Conservation (phyloP, 1,284 basidiomycete species). For the Rhodotorula sp. region DNA sequence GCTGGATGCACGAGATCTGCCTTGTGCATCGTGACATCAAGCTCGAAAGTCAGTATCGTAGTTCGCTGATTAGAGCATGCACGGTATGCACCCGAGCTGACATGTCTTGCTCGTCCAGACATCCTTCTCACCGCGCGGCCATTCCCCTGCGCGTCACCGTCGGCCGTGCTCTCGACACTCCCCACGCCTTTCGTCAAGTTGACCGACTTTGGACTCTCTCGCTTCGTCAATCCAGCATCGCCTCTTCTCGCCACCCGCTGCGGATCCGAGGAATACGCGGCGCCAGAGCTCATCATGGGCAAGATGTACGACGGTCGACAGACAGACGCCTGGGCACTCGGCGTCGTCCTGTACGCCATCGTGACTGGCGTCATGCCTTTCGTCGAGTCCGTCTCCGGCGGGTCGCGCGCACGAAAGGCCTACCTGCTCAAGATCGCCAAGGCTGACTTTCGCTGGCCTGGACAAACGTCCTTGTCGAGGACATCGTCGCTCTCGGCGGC, state of each 20-base stretch:
- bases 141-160: conserved; percentile 49
- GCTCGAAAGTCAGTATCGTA: conserved; percentile 71
- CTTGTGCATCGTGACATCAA: conserved; percentile 92
- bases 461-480: neutral
- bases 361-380: conserved; percentile 65
- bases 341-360: conserved; percentile 76
- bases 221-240: conserved; percentile 70
- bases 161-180: conserved; percentile 51
- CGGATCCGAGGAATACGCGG: conserved; percentile 86
- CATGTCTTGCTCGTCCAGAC: conserved; percentile 50
- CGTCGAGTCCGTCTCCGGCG: conserved; percentile 48
- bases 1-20: conserved; percentile 83
- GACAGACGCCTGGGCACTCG: conserved; percentile 87
- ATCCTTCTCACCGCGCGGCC: conserved; percentile 59
- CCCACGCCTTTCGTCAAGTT: conserved; percentile 72
- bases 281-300: conserved; percentile 81
- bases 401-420: conserved; percentile 42
- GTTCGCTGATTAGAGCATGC: neutral
- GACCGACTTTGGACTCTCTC: conserved; percentile 84
- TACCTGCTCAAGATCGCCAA: conserved; percentile 71
- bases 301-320: conserved; percentile 76
- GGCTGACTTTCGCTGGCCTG: conserved; percentile 71
- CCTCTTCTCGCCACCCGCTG: conserved; percentile 80
- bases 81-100: neutral
- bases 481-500: conserved; percentile 5